Conservation (phyloP, 345 rosid genomes). For the Sisymbrium altissimum region DNA sequence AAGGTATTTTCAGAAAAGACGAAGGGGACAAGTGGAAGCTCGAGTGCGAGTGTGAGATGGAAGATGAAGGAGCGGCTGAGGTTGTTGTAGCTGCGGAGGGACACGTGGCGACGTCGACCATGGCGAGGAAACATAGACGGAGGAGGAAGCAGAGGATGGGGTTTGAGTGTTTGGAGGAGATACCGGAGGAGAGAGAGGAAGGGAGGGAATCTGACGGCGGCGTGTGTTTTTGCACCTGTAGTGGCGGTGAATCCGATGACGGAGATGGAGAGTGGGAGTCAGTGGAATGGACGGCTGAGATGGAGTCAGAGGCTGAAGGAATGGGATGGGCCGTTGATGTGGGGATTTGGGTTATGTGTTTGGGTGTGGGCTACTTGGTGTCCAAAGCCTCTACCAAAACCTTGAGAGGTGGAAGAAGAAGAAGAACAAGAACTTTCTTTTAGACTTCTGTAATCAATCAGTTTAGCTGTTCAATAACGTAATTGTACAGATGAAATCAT, state of each 20-base stretch:
- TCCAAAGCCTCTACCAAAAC: conserved; percentile 61
- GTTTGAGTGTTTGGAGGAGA: conserved; percentile 53
- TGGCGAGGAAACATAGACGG: conserved; percentile 43
- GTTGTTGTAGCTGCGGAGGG: conserved; percentile 70
- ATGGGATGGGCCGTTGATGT: conserved; percentile 80
- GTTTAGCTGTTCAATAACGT: not conserved
- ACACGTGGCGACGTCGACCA: conserved; percentile 35
- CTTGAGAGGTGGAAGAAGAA: conserved; percentile 34
- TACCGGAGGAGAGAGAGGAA: conserved; percentile 66
- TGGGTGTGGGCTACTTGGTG: conserved; percentile 71
- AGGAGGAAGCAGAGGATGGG: conserved; percentile 28
- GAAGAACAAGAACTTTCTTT: conserved; percentile 35
- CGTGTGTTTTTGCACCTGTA: conserved; percentile 37
- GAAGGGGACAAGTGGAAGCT: conserved; percentile 50
- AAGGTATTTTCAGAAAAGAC: conserved; percentile 54
- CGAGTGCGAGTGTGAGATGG: conserved; percentile 56
- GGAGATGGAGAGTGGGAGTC: conserved; percentile 28
- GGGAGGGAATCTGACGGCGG: conserved; percentile 40
- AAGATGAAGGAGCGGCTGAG: conserved; percentile 27
- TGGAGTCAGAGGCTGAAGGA: conserved; percentile 49
- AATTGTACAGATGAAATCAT: not conserved
- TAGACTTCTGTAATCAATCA: conserved; percentile 5
- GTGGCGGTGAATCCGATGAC: conserved; percentile 28
- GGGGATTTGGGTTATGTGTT: conserved; percentile 77
- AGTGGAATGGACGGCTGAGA: conserved; percentile 34